Percentiles rank a stretch among this genome's conserved stretches.
Conservation (phyloP, 257 asterid genomes). For the Cinchona pubescens region DNA sequence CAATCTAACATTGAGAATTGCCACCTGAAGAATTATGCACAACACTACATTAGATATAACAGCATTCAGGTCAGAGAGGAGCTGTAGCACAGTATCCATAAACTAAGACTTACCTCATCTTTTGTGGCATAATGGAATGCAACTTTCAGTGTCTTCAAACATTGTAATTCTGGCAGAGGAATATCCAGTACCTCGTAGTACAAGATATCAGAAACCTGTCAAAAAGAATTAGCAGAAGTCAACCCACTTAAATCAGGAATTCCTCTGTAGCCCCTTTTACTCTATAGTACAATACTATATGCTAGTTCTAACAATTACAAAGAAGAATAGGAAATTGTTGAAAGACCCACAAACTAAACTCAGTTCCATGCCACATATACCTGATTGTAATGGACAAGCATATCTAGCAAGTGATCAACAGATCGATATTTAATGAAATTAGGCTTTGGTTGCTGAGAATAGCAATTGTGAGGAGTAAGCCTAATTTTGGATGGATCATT, state of each 20-base stretch:
- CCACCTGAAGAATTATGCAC: constrained; percentile 49
- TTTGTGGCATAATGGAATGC: constrained; percentile 91
- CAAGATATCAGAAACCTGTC: constrained; percentile 80
- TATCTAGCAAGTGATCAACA: constrained; percentile 78
- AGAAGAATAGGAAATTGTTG: background rate
- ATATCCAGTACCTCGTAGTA: constrained; percentile 97
- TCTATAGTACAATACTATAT: background rate
- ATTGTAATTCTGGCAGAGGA: constrained; percentile 95
- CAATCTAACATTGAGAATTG: constrained; percentile 75
- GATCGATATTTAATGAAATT: constrained; percentile 79
- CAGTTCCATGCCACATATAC: constrained; percentile 30
- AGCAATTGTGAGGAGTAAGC: constrained; percentile 97
- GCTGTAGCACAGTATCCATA: background rate
- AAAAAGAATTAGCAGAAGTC: constrained; percentile 12
- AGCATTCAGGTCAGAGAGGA: background rate
- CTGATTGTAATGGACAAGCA: constrained; percentile 99
- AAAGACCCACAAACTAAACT: background rate
- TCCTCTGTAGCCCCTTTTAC: background rate
- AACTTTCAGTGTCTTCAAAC: constrained; percentile 90
- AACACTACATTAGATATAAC: constrained; percentile 7
- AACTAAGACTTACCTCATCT: constrained; percentile 68
- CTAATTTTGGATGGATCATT: constrained; percentile 92
- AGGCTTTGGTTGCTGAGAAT: constrained; percentile 98
- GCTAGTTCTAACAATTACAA: background rate
- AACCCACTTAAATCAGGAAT: background rate